These are phyloP conservation scores for Mycena metata DNA, from an alignment of 768 basidiomycete genomes.

Conservation along the genomic window DNA sequence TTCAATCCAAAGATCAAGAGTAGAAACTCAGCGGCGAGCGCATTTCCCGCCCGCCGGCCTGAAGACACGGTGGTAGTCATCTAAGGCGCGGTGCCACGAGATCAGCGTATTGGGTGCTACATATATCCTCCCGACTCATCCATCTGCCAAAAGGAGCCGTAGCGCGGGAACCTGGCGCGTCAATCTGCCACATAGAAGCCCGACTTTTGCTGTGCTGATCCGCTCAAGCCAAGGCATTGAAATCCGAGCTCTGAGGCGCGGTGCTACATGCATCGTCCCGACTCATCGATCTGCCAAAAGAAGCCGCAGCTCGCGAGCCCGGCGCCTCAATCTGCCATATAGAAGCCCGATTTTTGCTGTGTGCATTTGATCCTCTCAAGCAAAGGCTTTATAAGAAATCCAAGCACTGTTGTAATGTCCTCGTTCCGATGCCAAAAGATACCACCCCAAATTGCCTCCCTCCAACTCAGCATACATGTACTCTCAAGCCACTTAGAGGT, in stretches of 20 bases:
- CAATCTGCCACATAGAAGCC: slow-evolving; percentile 11
- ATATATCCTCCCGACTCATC: no score
- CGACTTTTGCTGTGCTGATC: neutral
- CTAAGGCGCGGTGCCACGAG: no score
- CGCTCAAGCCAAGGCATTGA: neutral
- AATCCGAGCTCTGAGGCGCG: neutral
- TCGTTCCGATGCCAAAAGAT: slow-evolving; percentile 1
- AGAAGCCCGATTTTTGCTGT: neutral
- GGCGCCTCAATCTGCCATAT: slow-evolving; percentile 8
- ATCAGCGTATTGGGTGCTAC: no score
- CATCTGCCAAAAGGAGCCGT: no score
- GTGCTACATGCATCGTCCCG: no score
- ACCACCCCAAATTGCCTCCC: neutral
- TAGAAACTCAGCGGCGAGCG: no score
- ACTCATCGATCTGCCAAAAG: no score
- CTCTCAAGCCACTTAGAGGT: neutral
- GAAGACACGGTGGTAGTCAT: no score
- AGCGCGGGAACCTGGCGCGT: neutral
- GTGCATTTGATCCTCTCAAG: neutral
- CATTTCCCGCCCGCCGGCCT: no score
- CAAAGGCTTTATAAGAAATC: neutral
- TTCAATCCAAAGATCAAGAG: no score
- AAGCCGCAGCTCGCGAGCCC: no score
- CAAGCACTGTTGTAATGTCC: neutral
- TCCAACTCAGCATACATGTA: neutral